Base-by-base conservation (phyloP, 1,139 yeast genomes). In the Debaryomycetaceae sp. region DNA sequence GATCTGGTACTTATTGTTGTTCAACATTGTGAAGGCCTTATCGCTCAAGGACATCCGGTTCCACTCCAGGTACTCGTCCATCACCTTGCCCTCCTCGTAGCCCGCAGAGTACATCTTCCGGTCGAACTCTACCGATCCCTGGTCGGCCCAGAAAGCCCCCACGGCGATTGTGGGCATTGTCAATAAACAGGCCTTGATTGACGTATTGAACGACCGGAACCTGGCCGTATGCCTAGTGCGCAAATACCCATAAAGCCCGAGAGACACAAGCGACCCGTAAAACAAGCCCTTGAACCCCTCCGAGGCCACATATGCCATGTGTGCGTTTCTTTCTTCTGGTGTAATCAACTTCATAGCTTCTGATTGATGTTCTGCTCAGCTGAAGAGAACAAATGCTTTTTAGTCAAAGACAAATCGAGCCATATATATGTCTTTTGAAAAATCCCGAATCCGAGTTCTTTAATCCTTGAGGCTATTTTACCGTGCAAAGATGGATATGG, bases 1-100 rank as follows among this genome's bases (percentile, higher is more conserved):
- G 55, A 87, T 73, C 60, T 83, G 83, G 69, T 88, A 90, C 66
- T 87, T 87, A 72, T 87, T 72, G 42, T 75, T 78, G 41, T 71
- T 68, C 42, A 80, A 66, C 33, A 70, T 56, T 36, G 76, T 75
- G 46, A 78, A 60, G 3, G 72, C 45, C 55, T 80, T 79, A 41
- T 81, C 81, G 13, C 58, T 49, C 1, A 63, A 38, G 1, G 84
- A 63, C 51, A 81, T 58, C 5, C 62, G 55, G 37, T 73, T 66
- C 85, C 87, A 83, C 53, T 74, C 65, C 46, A 68, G 64, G 53
- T 70, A 71, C 54, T 81, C 83, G 44, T 70, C 77, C 41, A 81
- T 49, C 22, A 74, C 59, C 51, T 66, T 57, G 34, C 53, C 48
- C 45, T 66, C 64, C 38, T 56, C 52, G 46, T 65, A 63, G 6